A percentile compares a stretch with the other conserved stretches of the same genome.
These are phyloP conservation scores for Leptographium radiaticola DNA, from an alignment of 2,329 filamentous ascomycete genomes.

Conservation along the genomic window DNA sequence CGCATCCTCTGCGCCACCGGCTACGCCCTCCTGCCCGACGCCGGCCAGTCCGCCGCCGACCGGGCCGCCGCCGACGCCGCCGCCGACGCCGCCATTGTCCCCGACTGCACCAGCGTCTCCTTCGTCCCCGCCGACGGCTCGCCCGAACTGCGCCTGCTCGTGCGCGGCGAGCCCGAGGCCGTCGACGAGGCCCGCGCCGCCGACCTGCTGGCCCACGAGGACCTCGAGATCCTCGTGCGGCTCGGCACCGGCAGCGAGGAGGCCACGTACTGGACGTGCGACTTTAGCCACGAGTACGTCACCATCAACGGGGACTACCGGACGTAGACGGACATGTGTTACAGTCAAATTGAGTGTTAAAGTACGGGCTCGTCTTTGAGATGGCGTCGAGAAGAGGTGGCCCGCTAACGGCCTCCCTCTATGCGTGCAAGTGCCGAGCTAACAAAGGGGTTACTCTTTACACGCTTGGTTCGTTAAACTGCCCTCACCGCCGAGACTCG, in stretches of 20 bases:
- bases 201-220: constrained; percentile 64
- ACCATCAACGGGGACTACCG: constrained; percentile 58
- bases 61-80: neutral
- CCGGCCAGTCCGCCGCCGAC: constrained; percentile 31
- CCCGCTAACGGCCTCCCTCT: too few relatives aligned
- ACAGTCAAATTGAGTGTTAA: too few relatives aligned
- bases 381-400: too few relatives aligned
- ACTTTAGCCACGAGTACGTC: constrained; percentile 73
- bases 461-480: too few relatives aligned
- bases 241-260: constrained; percentile 56
- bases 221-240: constrained; percentile 65
- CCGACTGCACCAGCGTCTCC: constrained; percentile 61
- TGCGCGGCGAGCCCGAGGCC: constrained; percentile 66
- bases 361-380: too few relatives aligned
- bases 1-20: constrained; percentile 91
- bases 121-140: constrained; percentile 70
- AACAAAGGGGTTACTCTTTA: too few relatives aligned
- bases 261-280: constrained; percentile 72
- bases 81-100: constrained; percentile 31
- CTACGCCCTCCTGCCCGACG: constrained; percentile 54
- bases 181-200: constrained; percentile 67
- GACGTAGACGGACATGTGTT: constrained; percentile 26
- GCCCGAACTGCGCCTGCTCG: constrained; percentile 60
- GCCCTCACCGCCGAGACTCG: too few relatives aligned
- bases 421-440: too few relatives aligned